These are phyloP conservation scores for Kazachstania sp. DNA, from an alignment of 1,139 yeast species.

Conservation along the genomic window DNA sequence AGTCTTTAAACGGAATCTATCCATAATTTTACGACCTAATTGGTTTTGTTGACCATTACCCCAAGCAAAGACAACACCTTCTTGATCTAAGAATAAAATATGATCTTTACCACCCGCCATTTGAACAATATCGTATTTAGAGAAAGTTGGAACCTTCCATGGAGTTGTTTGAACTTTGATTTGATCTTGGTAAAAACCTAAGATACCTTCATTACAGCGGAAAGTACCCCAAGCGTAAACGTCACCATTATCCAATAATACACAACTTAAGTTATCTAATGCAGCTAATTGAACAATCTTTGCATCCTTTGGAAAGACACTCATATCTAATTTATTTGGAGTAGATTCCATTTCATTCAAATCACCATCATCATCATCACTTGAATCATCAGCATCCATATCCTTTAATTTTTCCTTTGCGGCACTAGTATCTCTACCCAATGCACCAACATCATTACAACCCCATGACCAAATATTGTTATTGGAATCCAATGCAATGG, in stretches of 20 bases:
- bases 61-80: slow-evolving; percentile 91
- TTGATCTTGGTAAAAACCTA: slow-evolving; percentile 64
- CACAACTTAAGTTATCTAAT: slow-evolving; percentile 84
- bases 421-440: slow-evolving; percentile 77
- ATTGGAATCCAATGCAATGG: slow-evolving; percentile 65
- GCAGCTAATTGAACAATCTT: slow-evolving; percentile 80
- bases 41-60: slow-evolving; percentile 94
- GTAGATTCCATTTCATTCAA: slow-evolving; percentile 83
- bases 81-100: slow-evolving; percentile 67
- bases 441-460: slow-evolving; percentile 80
- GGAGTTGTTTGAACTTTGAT: slow-evolving; percentile 62
- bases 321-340: slow-evolving; percentile 56
- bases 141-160: slow-evolving; percentile 40
- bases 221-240: slow-evolving; percentile 98
- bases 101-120: slow-evolving; percentile 93
- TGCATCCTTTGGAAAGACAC: slow-evolving; percentile 48
- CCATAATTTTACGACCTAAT: slow-evolving; percentile 74
- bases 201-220: slow-evolving; percentile 82
- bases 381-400: slow-evolving; percentile 56
- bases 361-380: slow-evolving; percentile 68
- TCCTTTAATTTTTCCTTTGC: slow-evolving; percentile 56
- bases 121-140: slow-evolving; percentile 64
- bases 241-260: slow-evolving; percentile 69
- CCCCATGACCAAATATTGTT: slow-evolving; percentile 97
- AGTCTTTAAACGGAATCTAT: slow-evolving; percentile 62